phyloP scores from a whole-genome alignment of 2,329 filamentous ascomycete species.

The Paraconiothyrium sp. region DNA sequence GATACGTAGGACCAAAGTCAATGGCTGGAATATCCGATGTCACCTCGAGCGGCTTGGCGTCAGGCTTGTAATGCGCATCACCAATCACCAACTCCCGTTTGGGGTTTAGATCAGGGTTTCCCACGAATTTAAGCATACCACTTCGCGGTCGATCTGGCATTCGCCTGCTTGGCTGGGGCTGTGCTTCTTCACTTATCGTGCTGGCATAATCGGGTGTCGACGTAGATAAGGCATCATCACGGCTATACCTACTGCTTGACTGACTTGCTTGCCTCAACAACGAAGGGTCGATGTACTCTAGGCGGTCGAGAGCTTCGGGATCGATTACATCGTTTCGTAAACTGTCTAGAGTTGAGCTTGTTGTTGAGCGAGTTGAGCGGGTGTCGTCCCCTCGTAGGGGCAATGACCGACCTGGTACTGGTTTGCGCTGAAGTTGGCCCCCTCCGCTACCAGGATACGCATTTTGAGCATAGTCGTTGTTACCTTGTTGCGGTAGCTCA shows the following conservation, averaged over 20 bases:
- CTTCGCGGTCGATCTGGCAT: slow-evolving; percentile 77
- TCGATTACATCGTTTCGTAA: slow-evolving; percentile 57
- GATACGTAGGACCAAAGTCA: slow-evolving; percentile 86
- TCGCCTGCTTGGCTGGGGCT: slow-evolving; percentile 48
- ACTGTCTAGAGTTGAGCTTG: slow-evolving; percentile 55
- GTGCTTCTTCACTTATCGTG: slow-evolving; percentile 55
- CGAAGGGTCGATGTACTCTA: slow-evolving; percentile 39
- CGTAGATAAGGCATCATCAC: slow-evolving; percentile 68
- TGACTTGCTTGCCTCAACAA: slow-evolving; percentile 46
- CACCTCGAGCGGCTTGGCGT: slow-evolving; percentile 22
- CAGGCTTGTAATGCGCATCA: slow-evolving; percentile 54
- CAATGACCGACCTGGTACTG: slow-evolving; percentile 54
- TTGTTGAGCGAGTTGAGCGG: slow-evolving; percentile 47
- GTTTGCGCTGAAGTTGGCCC: slow-evolving; percentile 47
- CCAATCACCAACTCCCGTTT: slow-evolving; percentile 58
- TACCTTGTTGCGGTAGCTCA: slow-evolving; percentile 35
- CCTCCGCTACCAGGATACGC: slow-evolving; percentile 37
- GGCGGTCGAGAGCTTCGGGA: slow-evolving; percentile 55
- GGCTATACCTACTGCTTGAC: slow-evolving; percentile 67
- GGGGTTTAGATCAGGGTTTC: slow-evolving; percentile 58
- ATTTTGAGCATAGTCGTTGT: slow-evolving; percentile 37
- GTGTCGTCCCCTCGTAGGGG: slow-evolving; percentile 47
- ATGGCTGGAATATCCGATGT: slow-evolving; percentile 73
- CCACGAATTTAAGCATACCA: slow-evolving; percentile 82
- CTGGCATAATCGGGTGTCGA: slow-evolving; percentile 82